Conservation (phyloP, 2,329 filamentous ascomycete genomes). For the Trichoderma cornu-damae region DNA sequence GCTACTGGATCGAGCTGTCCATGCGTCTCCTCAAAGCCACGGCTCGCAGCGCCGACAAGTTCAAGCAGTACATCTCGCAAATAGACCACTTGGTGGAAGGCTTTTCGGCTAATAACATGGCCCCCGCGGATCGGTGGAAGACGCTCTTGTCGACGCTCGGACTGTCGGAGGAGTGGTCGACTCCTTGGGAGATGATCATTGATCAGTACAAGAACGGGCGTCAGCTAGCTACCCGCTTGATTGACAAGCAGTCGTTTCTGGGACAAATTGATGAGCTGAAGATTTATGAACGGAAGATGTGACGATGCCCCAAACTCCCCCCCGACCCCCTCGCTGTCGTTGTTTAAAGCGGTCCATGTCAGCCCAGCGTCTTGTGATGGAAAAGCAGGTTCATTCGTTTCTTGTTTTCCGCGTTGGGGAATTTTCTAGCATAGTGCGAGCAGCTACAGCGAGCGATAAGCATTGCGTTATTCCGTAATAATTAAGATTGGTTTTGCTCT, state of each 20-base stretch:
- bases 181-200: constrained; percentile 1
- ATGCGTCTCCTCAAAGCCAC: constrained; percentile 4
- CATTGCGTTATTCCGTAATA: too few species aligned
- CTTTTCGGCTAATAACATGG: not conserved
- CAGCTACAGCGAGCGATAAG: too few species aligned
- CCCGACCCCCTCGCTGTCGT: too few species aligned
- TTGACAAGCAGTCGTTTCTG: constrained; percentile 11
- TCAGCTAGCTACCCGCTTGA: not conserved
- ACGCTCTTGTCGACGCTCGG: not conserved
- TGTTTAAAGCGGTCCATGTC: too few species aligned
- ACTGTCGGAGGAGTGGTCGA: not conserved
- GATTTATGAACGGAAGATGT: too few species aligned
- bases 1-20: constrained; percentile 16
- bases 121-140: not conserved
- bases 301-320: too few species aligned
- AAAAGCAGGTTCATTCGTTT: too few species aligned
- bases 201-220: constrained; percentile 4
- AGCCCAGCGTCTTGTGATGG: too few species aligned
- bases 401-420: too few species aligned
- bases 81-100: constrained; percentile 1
- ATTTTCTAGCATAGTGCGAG: too few species aligned
- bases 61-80: not conserved
- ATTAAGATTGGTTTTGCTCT: too few species aligned
- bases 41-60: not conserved
- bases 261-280: too few species aligned